phyloP scores from a whole-genome alignment of 805 yeast genomes.

The Yamadazyma sp. region DNA sequence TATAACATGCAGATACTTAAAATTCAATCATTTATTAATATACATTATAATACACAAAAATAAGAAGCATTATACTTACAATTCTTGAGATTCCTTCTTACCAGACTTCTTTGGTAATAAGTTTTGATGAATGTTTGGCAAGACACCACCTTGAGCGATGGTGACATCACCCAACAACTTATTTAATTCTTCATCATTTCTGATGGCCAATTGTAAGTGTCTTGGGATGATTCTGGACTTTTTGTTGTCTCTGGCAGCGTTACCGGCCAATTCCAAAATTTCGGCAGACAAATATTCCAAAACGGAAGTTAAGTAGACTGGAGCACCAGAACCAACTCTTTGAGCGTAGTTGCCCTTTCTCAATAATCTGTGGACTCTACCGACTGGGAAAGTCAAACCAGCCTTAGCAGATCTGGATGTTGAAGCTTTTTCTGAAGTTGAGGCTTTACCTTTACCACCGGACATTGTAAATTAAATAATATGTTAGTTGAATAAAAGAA shows the following conservation, averaged over 20 bases:
- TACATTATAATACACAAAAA: slow-evolving; percentile 18
- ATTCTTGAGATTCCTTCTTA: slow-evolving; percentile 60
- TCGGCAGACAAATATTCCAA: slow-evolving; percentile 51
- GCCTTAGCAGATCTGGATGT: slow-evolving; percentile 51
- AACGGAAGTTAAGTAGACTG: slow-evolving; percentile 50
- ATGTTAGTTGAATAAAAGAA: slow-evolving; percentile 2
- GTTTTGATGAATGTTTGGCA: slow-evolving; percentile 51
- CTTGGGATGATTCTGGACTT: slow-evolving; percentile 53
- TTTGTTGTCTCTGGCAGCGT: slow-evolving; percentile 54
- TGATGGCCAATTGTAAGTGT: slow-evolving; percentile 53
- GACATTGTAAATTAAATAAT: slow-evolving; percentile 24
- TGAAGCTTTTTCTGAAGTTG: slow-evolving; percentile 47
- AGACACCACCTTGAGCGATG: slow-evolving; percentile 53
- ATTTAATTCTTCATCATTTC: slow-evolving; percentile 53
- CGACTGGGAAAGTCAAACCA: slow-evolving; percentile 52
- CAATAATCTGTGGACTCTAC: slow-evolving; percentile 51
- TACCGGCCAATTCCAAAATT: slow-evolving; percentile 53
- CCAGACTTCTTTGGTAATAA: slow-evolving; percentile 57
- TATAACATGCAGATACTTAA: too few species aligned
- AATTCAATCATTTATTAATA: slow-evolving; percentile 16
- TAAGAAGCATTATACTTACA: slow-evolving; percentile 29
- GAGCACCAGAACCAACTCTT: slow-evolving; percentile 54
- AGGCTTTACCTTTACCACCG: slow-evolving; percentile 46
- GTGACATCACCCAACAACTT: slow-evolving; percentile 52
- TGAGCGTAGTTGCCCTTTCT: slow-evolving; percentile 53